Base-by-base conservation (phyloP, 257 asterid genomes). In the Vinca minor region DNA sequence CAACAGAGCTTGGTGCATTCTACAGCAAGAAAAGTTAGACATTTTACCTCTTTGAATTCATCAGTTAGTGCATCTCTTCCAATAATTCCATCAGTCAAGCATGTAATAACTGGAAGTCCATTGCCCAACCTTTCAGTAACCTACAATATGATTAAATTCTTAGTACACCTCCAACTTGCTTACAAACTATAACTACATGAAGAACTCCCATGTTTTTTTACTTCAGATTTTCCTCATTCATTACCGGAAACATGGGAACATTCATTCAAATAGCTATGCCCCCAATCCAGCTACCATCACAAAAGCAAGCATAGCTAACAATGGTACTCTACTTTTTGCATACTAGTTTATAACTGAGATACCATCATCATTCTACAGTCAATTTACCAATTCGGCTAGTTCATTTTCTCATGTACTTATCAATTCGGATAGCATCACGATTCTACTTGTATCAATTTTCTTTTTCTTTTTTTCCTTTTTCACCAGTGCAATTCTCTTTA, bases 21-120 rank as follows among this genome's bases (percentile, higher is more conserved):
- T 34, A 18, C 63, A 14, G 20, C 8, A 20, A 31, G 13, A 42
- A n/a, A n/a, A 20, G 11, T 49, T 41, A 39, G 18, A 62, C 3
- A 41, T 55, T n/a, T 69, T 56, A 86, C 98, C 95, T 88, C 89
- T 58, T 77, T 77, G 74, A 80, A 73, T 62, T 80, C 78, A 76
- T 79, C 74, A 25, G 83, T 76, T 54, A 54, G 69, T 26, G 76
- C 87, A 71, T 86, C 84, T 77, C 80, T 73, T 47, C 92, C 95
- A 57, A 84, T 80, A 72, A 86, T 64, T 73, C 94, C 96, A 69
- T 79, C 82, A 1, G 84, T 73, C 64, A 75, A 61, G 55, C 75
- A 84, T 74, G 82, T 75, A 64, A 84, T 56, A 31, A 80, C 46
- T 34, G 96, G 96, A 78, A 80, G 35, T 28, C 28, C 44, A 41